Evolutionary conservation across 2,329 filamentous ascomycete genomes (phyloP).

Genomic region (Pyrenochaeta sp.): DNA sequence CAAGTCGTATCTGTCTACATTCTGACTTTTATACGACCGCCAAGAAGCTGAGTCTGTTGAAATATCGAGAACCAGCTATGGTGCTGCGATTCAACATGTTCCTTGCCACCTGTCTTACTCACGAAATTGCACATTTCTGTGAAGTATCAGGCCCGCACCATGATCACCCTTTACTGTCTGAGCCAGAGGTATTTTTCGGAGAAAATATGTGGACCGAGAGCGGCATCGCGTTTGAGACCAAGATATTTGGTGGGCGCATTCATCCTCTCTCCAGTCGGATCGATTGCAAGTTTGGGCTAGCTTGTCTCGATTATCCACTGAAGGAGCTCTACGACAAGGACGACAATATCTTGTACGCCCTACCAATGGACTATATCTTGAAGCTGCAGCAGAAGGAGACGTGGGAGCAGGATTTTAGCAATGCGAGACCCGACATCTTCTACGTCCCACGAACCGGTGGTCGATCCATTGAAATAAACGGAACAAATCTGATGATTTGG

Average conservation of each 20-base stretch:
- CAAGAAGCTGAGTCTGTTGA: conserved; percentile 48
- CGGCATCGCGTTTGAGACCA: conserved; percentile 50
- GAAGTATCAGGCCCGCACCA: conserved; percentile 50
- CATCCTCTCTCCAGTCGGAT: conserved; percentile 50
- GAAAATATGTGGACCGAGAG: conserved; percentile 53
- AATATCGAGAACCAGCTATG: conserved; percentile 51
- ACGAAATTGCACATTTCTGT: conserved; percentile 53
- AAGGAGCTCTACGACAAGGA: conserved; percentile 49
- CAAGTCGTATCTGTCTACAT: conserved; percentile 49
- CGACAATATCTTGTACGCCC: conserved; percentile 48
- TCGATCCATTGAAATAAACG: conserved; percentile 47
- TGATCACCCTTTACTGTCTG: conserved; percentile 44
- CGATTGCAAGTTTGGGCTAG: conserved; percentile 50
- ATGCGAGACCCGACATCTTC: conserved; percentile 34
- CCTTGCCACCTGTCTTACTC: conserved; percentile 48
- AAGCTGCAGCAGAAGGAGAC: conserved; percentile 49
- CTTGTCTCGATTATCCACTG: conserved; percentile 47
- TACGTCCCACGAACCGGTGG: conserved; percentile 51
- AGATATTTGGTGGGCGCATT: conserved; percentile 50
- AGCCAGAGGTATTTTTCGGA: conserved; percentile 50
- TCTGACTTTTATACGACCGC: conserved; percentile 53
- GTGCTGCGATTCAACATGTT: conserved; percentile 53
- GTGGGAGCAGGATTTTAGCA: conserved; percentile 47
- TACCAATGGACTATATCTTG: conserved; percentile 52
- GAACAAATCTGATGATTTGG: conserved; percentile 52